Base-by-base conservation (phyloP, 2,329 filamentous ascomycete genomes). In the Tricladium varicosporioides region DNA sequence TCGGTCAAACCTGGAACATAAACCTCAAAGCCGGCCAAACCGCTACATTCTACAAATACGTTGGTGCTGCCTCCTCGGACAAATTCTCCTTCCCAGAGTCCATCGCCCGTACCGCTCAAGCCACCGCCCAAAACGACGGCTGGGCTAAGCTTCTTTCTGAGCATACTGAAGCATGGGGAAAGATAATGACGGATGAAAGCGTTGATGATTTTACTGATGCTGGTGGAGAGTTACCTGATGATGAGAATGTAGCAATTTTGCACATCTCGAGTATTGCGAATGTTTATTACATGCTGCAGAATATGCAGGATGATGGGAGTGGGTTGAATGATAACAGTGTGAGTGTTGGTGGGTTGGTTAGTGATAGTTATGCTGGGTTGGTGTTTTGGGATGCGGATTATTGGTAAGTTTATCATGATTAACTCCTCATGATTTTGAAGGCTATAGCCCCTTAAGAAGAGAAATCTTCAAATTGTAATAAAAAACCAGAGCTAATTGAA, bases 51-150 rank as follows among this genome's bases (percentile, higher is more conserved):
- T 81, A 78, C 48, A 91, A 91, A 66, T 90, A 80, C 62, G 78
- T 91, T 14, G 88, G 88, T 27, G 80, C 78, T 49, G 87, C 88
- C 3, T 88, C 87, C 1, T 81, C 80, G 0, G 88, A 91, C 69
- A 86, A 85, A 0, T 91, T 89, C 65, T 59, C 73, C 0, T 73
- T 86, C 60, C 81, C 87, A 0, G 74, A 80, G 56, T 64, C 69
- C 16, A 75, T 78, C 1, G 88, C 88, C 1, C 75, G 76, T 56
- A 68, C 77, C 5, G 85, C 85, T 1, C 83, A 81, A 0, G 66
- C 74, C 5, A 69, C 72, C 1, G 86, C 76, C 42, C 73, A 76
- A 54, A 64, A 71, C 5, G 72, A 72, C 31, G 87, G 87, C 0
- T 90, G 81, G 63, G 70, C 76, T n/a, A 68, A 70, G 1, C 75